Conservation (phyloP, 2,329 filamentous ascomycete genomes). For the Chaetomium sp. region DNA sequence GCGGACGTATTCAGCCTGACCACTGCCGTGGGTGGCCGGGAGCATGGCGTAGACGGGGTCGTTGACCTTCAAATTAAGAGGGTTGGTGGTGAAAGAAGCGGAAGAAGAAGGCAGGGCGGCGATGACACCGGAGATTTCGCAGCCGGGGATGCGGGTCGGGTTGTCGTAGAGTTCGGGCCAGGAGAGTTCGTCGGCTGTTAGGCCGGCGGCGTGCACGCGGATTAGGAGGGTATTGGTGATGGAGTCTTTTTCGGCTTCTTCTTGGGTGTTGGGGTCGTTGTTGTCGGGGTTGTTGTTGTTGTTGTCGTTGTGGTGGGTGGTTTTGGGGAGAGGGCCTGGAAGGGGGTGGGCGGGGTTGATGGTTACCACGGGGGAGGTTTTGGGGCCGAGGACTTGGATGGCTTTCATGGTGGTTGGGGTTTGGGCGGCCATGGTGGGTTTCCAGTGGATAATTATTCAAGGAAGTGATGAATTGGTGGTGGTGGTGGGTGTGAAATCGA, state of each 20-base stretch:
- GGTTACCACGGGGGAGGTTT: neutral
- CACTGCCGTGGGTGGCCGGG: conserved; percentile 16
- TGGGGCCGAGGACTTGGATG: conserved; percentile 26
- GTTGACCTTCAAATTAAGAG: conserved; percentile 1
- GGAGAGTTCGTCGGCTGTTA: conserved; percentile 31
- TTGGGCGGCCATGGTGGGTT: too few species aligned
- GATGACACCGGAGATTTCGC: conserved; percentile 32
- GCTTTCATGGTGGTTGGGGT: conserved; percentile 28
- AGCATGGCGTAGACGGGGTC: conserved; percentile 27
- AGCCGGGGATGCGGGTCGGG: conserved; percentile 28
- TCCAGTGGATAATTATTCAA: too few species aligned
- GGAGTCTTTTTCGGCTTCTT: neutral
- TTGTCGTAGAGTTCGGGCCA: conserved; percentile 31
- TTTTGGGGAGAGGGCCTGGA: conserved; percentile 17
- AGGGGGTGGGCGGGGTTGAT: conserved; percentile 9
- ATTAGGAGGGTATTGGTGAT: conserved; percentile 25
- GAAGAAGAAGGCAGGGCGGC: conserved; percentile 22
- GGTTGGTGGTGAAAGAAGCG: conserved; percentile 22
- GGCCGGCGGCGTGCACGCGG: conserved; percentile 28
- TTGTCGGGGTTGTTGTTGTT: too few species aligned
- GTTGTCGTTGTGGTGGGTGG: too few species aligned
- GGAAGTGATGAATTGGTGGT: too few species aligned
- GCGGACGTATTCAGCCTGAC: conserved; percentile 28
- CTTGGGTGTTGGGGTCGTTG: too few species aligned
- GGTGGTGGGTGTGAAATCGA: too few species aligned